Evolutionary conservation across 2,329 filamentous ascomycete species (phyloP), one percentile per base, ranked within the genome.

Genomic region (Geosmithia putterillii): DNA sequence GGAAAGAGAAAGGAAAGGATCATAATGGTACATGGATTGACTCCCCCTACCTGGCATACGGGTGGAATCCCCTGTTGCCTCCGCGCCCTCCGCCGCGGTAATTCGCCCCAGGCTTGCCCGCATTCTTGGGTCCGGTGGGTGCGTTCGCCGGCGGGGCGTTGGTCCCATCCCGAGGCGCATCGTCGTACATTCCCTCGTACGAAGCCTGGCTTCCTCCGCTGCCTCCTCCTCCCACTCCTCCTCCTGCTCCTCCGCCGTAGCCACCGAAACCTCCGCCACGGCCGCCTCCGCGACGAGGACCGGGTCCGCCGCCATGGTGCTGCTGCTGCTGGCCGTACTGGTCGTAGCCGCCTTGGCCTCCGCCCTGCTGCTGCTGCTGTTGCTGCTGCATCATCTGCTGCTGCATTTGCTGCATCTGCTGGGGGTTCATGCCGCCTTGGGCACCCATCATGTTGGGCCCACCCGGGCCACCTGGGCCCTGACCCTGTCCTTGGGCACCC

Each of bases 131-230:
- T 0, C 92, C 92, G 0, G 92, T 98, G 0, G 92, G 92, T 6
- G 92, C 78, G 49, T 75, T 76, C 44, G 62, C 67, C 2, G 74
- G 74, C 20, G 65, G 64, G 19, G 63, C 64, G 47, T 76, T 72
- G 52, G 65, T 69, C 51, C 81, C 74, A 52, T 81, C 81, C 5
- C 86, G 86, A 57, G 90, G 89, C 2, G 89, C 86, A 59, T 95
- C 90, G 58, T 96, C 90, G 61, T 95, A 96, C 88, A 95, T 95
- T 55, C 90, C 90, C 61, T 96, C 90, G 88, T 89, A 95, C 36
- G 83, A 89, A 20, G 85, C 86, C n/a, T 15, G 79, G 79, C 38
- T 77, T 79, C 23, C 38, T 15, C 23, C 37, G 18, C 19, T 23
- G 71, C 59, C 47, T 21, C 38, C 43, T 21, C 45, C 45, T 19